A percentile compares a stretch with the other conserved stretches of the same genome.
These are phyloP conservation scores for Barnettozyma wickerhamii DNA, from an alignment of 805 yeast species.

Conservation along the genomic window DNA sequence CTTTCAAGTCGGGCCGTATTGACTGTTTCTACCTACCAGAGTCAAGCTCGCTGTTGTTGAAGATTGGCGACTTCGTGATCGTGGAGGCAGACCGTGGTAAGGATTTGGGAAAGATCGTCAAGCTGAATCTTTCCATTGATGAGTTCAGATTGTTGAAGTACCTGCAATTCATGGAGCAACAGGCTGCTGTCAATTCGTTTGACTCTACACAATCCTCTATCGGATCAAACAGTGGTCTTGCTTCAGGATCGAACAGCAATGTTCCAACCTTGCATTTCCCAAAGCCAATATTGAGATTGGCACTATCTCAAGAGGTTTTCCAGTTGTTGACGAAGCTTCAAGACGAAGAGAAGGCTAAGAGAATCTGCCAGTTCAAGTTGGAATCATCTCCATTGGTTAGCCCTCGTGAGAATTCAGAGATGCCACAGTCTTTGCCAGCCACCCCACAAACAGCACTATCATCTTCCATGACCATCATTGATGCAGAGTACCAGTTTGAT, in stretches of 20 bases:
- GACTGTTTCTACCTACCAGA: constrained; percentile 69
- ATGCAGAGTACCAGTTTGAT: constrained; percentile 81
- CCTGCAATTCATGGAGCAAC: constrained; percentile 67
- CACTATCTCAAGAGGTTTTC: constrained; percentile 65
- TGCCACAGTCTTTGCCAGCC: constrained; percentile 4
- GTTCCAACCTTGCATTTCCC: constrained; percentile 40
- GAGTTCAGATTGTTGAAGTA: constrained; percentile 71
- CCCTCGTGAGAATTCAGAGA: constrained; percentile 4
- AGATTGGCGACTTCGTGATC: constrained; percentile 62
- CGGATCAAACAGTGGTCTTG: not conserved
- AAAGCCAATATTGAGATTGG: constrained; percentile 72
- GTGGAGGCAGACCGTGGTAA: constrained; percentile 85
- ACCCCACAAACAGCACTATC: constrained; percentile 9
- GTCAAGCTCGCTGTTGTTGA: constrained; percentile 31
- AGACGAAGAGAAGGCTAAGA: constrained; percentile 64
- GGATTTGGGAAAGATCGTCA: constrained; percentile 72
- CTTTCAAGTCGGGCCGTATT: constrained; percentile 73
- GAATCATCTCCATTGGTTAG: constrained; percentile 14
- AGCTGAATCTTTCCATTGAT: constrained; percentile 57
- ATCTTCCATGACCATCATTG: constrained; percentile 50
- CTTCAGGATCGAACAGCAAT: not conserved
- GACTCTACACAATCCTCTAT: constrained; percentile 13
- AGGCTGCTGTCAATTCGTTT: constrained; percentile 40
- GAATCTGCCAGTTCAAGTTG: constrained; percentile 24
- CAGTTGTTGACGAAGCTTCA: constrained; percentile 59